Percentiles rank a stretch among this genome's conserved stretches.
These are phyloP conservation scores for Solanum habrochaites DNA, from an alignment of 257 asterid species.

Conservation along the genomic window DNA sequence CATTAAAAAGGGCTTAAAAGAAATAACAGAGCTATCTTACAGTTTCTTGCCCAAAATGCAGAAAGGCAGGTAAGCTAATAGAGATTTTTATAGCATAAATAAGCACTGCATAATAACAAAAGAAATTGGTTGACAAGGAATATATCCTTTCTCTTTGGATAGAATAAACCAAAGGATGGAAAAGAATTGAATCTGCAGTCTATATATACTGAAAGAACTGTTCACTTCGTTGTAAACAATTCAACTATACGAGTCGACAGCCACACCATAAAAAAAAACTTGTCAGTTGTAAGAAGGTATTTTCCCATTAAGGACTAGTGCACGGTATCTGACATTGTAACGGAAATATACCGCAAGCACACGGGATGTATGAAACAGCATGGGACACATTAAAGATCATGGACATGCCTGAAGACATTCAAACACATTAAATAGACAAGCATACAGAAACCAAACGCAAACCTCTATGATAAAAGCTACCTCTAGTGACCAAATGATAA, in stretches of 20 bases:
- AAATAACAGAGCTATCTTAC: not conserved
- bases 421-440: not conserved
- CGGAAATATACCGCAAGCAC: not conserved
- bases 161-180: not conserved
- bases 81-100: not conserved
- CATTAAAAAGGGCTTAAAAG: not conserved
- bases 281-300: too few species aligned
- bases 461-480: not conserved
- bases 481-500: not conserved
- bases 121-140: not conserved
- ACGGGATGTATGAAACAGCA: not conserved
- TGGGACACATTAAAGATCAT: not conserved
- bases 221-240: not conserved
- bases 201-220: not conserved
- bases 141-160: not conserved
- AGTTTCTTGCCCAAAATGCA: not conserved
- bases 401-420: not conserved
- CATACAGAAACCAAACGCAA: not conserved
- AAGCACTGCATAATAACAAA: not conserved
- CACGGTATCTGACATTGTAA: not conserved
- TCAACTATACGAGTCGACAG: not conserved
- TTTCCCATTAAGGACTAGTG: not conserved
- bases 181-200: not conserved
- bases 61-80: not conserved
- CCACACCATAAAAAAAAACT: not conserved